Conservation (phyloP, 2,329 filamentous ascomycete genomes). For the Verticillium albo-atrum region DNA sequence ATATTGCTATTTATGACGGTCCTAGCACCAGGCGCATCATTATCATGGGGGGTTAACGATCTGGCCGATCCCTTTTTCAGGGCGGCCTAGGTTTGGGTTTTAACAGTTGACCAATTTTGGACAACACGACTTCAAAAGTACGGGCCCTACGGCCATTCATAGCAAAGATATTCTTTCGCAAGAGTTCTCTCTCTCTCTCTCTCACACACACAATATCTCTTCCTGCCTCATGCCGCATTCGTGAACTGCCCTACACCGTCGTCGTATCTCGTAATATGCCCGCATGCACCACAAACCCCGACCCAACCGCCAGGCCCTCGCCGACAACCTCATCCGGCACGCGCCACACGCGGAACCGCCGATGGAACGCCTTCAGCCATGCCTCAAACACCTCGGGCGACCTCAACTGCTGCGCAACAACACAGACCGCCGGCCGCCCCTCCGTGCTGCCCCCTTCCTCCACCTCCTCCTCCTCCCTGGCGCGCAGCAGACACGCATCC, state of each 20-base stretch:
- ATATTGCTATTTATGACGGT: neutral
- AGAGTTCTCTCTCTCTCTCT: neutral
- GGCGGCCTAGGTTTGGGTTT: neutral
- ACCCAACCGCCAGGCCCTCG: conserved; percentile 52
- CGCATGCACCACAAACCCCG: conserved; percentile 80
- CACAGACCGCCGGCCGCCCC: conserved; percentile 57
- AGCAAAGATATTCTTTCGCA: neutral
- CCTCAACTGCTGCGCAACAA: conserved; percentile 86
- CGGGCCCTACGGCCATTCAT: neutral
- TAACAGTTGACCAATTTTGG: neutral
- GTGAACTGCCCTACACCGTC: neutral
- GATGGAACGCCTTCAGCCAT: conserved; percentile 69
- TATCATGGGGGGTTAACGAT: neutral
- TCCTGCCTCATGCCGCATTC: neutral
- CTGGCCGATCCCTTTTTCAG: neutral
- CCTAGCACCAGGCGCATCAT: neutral
- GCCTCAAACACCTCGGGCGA: conserved; percentile 78
- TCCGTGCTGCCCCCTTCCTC: too few species aligned
- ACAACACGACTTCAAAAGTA: neutral
- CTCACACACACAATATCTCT: neutral
- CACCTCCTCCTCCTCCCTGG: conserved; percentile 7
- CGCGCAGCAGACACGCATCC: conserved; percentile 63
- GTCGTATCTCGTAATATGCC: conserved; percentile 53
- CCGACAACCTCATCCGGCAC: conserved; percentile 61
- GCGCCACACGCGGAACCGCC: conserved; percentile 70